A percentile compares a stretch with the other conserved stretches of the same genome.
These are phyloP conservation scores for Phytophthora boehmeriae DNA, from an alignment of 352 stramenopile species.

Conservation along the genomic window DNA sequence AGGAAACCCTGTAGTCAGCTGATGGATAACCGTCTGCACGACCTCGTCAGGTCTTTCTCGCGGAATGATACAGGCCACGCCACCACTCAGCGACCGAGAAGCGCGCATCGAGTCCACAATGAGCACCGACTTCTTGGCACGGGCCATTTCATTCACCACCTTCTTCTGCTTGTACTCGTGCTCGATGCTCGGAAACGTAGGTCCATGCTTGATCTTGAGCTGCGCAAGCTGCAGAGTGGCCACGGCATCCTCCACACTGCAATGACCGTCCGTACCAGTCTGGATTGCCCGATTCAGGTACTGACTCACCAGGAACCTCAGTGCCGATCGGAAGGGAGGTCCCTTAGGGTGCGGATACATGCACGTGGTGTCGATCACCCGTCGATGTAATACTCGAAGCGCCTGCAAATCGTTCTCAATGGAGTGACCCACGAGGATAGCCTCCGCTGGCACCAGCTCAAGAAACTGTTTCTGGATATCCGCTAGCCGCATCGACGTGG, in stretches of 20 bases:
- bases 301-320: slow-evolving; percentile 76
- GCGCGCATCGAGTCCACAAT: slow-evolving; percentile 74
- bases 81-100: slow-evolving; percentile 66
- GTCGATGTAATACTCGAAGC: slow-evolving; percentile 70
- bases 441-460: slow-evolving; percentile 59
- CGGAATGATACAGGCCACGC: slow-evolving; percentile 66
- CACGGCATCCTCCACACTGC: slow-evolving; percentile 82
- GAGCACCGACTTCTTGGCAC: slow-evolving; percentile 77
- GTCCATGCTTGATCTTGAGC: slow-evolving; percentile 80
- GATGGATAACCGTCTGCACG: slow-evolving; percentile 62
- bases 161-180: slow-evolving; percentile 81
- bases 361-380: slow-evolving; percentile 81
- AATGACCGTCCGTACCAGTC: slow-evolving; percentile 72
- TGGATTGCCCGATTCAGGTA: slow-evolving; percentile 81
- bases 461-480: slow-evolving; percentile 76
- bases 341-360: slow-evolving; percentile 86
- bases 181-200: slow-evolving; percentile 74
- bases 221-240: slow-evolving; percentile 75
- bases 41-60: slow-evolving; percentile 55
- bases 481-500: slow-evolving; percentile 57
- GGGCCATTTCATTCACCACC: slow-evolving; percentile 72
- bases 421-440: slow-evolving; percentile 88
- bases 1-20: slow-evolving; percentile 84
- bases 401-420: slow-evolving; percentile 88
- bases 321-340: slow-evolving; percentile 73